phyloP scores from a whole-genome alignment of 768 basidiomycete species.

The Boletus huronensis region DNA sequence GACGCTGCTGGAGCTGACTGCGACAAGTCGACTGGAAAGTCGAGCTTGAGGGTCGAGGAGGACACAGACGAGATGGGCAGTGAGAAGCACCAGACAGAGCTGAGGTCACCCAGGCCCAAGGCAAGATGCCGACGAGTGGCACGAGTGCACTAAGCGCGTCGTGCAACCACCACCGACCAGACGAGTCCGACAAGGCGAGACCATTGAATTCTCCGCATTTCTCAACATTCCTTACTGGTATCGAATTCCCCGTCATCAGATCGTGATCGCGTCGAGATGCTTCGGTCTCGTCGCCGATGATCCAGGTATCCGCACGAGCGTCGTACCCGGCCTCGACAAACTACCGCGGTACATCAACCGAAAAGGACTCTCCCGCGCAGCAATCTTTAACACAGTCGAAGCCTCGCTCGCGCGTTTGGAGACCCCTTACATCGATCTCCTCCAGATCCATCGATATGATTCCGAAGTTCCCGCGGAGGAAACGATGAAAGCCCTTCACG shows the following conservation, averaged over 20 bases:
- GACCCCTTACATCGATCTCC: constrained; percentile 36
- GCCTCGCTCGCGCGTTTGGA: constrained; percentile 34
- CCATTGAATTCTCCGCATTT: background rate
- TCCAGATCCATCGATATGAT: constrained; percentile 46
- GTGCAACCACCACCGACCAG: no score
- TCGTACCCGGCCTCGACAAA: constrained; percentile 3
- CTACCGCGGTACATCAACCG: constrained; percentile 32
- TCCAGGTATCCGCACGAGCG: background rate
- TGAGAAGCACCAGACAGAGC: no score
- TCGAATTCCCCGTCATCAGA: constrained; percentile 25
- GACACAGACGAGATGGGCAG: no score
- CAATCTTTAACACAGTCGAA: constrained; percentile 36
- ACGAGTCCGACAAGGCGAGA: no score
- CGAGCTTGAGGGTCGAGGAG: no score
- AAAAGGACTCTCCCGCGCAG: constrained; percentile 32
- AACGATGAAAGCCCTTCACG: constrained; percentile 49
- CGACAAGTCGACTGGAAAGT: no score
- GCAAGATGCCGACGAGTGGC: no score
- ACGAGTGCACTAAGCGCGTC: no score
- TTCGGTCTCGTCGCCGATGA: constrained; percentile 13
- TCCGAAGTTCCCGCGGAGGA: constrained; percentile 35
- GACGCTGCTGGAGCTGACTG: no score
- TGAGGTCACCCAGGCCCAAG: no score
- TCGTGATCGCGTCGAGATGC: constrained; percentile 32
- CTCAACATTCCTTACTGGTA: constrained; percentile 11